Conservation (phyloP, 345 rosid genomes). For the Dipteronia dyeriana region DNA sequence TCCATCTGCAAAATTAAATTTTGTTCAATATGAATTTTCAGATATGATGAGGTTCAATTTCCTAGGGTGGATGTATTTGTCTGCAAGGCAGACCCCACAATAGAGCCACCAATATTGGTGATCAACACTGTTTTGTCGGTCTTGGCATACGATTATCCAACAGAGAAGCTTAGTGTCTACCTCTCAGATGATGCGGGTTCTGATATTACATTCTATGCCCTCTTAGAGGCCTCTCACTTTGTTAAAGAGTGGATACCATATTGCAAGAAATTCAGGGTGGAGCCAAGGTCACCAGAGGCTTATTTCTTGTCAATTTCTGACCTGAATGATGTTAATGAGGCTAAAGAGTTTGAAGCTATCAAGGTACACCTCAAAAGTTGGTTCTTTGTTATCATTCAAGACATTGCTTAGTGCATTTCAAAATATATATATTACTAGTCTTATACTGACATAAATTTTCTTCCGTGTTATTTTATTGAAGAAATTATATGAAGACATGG, state of each 20-base stretch:
- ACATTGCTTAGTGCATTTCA: neutral
- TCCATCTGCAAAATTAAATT: too few species aligned
- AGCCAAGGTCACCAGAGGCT: conserved; percentile 64
- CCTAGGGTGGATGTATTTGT: conserved; percentile 69
- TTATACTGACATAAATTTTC: conserved; percentile 4
- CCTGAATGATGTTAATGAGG: neutral
- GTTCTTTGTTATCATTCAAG: neutral
- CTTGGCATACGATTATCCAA: conserved; percentile 57
- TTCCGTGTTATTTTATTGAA: neutral
- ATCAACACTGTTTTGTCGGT: conserved; percentile 66
- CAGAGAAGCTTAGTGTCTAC: conserved; percentile 58
- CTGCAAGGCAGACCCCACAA: conserved; percentile 67
- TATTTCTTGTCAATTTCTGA: conserved; percentile 33
- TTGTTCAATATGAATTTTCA: neutral
- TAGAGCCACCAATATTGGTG: conserved; percentile 81
- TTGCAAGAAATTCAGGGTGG: conserved; percentile 51
- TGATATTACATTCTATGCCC: conserved; percentile 54
- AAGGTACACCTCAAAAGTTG: conserved; percentile 18
- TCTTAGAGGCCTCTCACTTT: conserved; percentile 54
- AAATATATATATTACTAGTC: too few species aligned
- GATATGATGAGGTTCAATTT: conserved; percentile 31
- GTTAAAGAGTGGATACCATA: conserved; percentile 61
- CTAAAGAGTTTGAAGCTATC: conserved; percentile 16
- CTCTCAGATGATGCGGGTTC: conserved; percentile 77
- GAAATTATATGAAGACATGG: conserved; percentile 58